Evolutionary conservation across 371 early-diverging fungal genomes (phyloP).

Genomic region (Dichotomocladium elegans): DNA sequence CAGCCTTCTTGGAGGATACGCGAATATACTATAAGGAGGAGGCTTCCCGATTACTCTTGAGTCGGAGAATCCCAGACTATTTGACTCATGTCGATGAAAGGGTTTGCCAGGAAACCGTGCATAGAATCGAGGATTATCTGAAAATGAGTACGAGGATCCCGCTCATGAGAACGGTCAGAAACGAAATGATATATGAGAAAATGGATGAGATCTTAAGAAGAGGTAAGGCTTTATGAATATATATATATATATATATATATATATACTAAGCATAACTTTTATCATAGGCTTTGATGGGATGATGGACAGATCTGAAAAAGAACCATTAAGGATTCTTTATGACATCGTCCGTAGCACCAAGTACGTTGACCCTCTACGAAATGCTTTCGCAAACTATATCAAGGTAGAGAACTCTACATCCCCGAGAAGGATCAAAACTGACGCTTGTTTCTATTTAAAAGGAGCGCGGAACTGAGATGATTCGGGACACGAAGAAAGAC

Average conservation of each 20-base stretch:
- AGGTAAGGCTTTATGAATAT: conserved; percentile 26
- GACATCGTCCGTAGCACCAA: conserved; percentile 13
- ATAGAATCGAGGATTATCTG: conserved; percentile 62
- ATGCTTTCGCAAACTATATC: conserved; percentile 31
- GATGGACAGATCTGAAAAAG: conserved; percentile 51
- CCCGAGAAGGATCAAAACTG: not conserved
- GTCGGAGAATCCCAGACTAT: conserved; percentile 54
- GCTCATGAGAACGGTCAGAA: conserved; percentile 55
- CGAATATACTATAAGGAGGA: conserved; percentile 67
- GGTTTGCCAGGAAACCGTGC: conserved; percentile 59
- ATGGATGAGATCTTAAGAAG: conserved; percentile 57
- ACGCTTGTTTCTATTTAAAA: conserved; percentile 1
- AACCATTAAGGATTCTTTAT: conserved; percentile 61
- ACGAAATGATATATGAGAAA: conserved; percentile 62
- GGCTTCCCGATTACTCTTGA: conserved; percentile 45
- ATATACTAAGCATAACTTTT: not conserved
- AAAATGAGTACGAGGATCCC: conserved; percentile 61
- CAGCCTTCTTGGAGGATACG: conserved; percentile 58
- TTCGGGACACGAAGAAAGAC: conserved; percentile 26
- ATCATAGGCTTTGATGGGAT: conserved; percentile 68
- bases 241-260: not conserved
- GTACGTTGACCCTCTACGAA: conserved; percentile 8
- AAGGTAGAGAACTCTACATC: conserved; percentile 12
- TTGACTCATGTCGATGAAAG: conserved; percentile 62
- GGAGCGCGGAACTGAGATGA: conserved; percentile 19